Conservation (phyloP, 371 early-diverging fungal species). For the Parasitella parasitica region DNA sequence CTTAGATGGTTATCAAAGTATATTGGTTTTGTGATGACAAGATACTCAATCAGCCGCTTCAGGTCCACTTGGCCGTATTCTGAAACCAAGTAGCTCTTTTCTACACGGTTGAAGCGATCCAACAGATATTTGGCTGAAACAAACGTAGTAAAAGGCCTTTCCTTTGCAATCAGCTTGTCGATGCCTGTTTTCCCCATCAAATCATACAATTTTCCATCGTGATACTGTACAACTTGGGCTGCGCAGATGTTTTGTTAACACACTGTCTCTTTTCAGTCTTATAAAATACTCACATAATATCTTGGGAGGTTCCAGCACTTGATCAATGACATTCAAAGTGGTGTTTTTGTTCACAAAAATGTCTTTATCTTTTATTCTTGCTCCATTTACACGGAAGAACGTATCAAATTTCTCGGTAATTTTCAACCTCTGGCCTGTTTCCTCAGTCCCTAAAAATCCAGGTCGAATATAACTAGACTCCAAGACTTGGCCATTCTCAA, state of each 20-base stretch:
- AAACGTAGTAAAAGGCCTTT: constrained; percentile 52
- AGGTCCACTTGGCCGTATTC: constrained; percentile 40
- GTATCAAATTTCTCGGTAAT: constrained; percentile 33
- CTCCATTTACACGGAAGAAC: constrained; percentile 13
- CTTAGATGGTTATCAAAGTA: constrained; percentile 28
- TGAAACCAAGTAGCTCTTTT: constrained; percentile 39
- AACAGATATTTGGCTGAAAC: constrained; percentile 29
- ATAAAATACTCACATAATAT: constrained; percentile 22
- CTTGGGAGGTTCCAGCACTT: constrained; percentile 20
- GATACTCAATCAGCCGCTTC: constrained; percentile 31
- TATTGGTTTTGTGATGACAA: constrained; percentile 34
- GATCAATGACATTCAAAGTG: constrained; percentile 21
- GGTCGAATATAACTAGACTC: constrained; percentile 42
- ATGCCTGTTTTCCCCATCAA: constrained; percentile 23
- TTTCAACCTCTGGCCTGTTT: constrained; percentile 39
- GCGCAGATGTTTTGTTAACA: too few species aligned
- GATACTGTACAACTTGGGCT: constrained; percentile 35
- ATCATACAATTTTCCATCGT: constrained; percentile 28
- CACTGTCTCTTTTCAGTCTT: too few species aligned
- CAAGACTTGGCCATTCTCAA: constrained; percentile 41
- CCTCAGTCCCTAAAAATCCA: constrained; percentile 33
- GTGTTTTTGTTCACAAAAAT: constrained; percentile 32
- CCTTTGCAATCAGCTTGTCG: constrained; percentile 7
- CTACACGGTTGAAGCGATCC: constrained; percentile 37
- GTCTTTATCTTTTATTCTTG: constrained; percentile 25